These are phyloP conservation scores for Pseudozyma sp. DNA, from an alignment of 1,284 basidiomycete genomes.

Conservation along the genomic window DNA sequence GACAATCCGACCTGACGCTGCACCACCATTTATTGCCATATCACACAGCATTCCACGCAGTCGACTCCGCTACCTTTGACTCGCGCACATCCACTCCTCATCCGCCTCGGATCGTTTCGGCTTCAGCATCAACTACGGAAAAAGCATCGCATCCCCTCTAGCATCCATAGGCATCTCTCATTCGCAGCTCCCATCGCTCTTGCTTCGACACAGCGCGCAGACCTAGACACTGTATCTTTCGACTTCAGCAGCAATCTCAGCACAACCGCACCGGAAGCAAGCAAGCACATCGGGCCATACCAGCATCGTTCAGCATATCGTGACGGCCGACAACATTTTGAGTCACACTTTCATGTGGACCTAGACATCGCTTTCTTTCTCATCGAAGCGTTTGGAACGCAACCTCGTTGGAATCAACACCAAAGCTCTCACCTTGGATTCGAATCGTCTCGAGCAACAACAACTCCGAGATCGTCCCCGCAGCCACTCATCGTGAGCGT, in stretches of 20 bases:
- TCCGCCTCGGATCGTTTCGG: background rate
- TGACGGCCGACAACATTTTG: too few relatives aligned
- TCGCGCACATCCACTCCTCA: background rate
- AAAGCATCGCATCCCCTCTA: slow-evolving; percentile 16
- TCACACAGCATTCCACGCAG: slow-evolving; percentile 1
- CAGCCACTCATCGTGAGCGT: background rate
- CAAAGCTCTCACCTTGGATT: too few relatives aligned
- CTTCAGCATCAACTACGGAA: background rate
- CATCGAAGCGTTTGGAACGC: background rate
- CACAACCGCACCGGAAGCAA: background rate
- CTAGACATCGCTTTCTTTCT: background rate
- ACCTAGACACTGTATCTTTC: background rate
- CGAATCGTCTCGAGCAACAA: background rate
- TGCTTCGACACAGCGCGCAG: background rate
- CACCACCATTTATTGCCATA: background rate
- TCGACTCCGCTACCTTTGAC: background rate
- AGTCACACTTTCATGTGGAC: too few relatives aligned
- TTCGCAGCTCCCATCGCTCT: background rate
- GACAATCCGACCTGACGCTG: background rate
- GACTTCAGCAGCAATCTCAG: background rate
- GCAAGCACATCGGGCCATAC: too few relatives aligned
- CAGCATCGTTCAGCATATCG: too few relatives aligned
- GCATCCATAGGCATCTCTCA: background rate
- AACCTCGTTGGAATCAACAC: background rate
- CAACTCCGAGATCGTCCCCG: background rate